Percentiles rank a stretch among this genome's conserved stretches.
phyloP scores from a whole-genome alignment of 306 rosid genomes.

The Carpinus fangiana region DNA sequence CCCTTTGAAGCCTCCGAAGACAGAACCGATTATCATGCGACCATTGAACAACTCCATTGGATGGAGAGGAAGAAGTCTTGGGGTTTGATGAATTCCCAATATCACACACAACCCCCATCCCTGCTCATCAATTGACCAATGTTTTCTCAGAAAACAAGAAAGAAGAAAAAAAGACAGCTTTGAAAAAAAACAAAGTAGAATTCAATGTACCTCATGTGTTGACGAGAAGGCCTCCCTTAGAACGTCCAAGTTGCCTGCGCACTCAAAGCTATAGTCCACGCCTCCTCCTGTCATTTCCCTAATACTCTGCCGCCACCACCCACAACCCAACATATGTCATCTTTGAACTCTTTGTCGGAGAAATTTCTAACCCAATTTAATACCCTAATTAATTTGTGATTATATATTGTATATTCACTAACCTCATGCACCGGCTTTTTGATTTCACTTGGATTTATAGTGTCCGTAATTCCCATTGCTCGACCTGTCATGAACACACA shows the following conservation, averaged over 20 bases:
- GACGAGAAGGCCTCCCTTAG: conserved; percentile 65
- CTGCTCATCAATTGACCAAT: conserved; percentile 28
- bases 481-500: conserved; percentile 34
- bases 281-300: conserved; percentile 60
- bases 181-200: no score
- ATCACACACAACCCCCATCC: conserved; percentile 84
- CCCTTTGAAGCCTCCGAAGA: conserved; percentile 88
- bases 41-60: conserved; percentile 86
- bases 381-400: not conserved
- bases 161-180: not conserved
- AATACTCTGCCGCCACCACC: conserved; percentile 38
- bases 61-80: conserved; percentile 66
- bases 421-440: conserved; percentile 68
- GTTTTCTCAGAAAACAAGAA: not conserved
- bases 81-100: conserved; percentile 64
- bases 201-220: conserved; percentile 43
- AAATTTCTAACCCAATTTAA: not conserved
- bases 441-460: conserved; percentile 59
- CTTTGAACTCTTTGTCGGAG: not conserved
- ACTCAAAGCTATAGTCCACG: conserved; percentile 71
- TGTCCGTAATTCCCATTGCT: conserved; percentile 67
- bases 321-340: conserved; percentile 1
- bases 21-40: conserved; percentile 47
- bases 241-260: conserved; percentile 55
- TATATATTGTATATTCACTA: not conserved